Conservation (phyloP, 208 protist species). For the Vickermania ingenoplastis region DNA sequence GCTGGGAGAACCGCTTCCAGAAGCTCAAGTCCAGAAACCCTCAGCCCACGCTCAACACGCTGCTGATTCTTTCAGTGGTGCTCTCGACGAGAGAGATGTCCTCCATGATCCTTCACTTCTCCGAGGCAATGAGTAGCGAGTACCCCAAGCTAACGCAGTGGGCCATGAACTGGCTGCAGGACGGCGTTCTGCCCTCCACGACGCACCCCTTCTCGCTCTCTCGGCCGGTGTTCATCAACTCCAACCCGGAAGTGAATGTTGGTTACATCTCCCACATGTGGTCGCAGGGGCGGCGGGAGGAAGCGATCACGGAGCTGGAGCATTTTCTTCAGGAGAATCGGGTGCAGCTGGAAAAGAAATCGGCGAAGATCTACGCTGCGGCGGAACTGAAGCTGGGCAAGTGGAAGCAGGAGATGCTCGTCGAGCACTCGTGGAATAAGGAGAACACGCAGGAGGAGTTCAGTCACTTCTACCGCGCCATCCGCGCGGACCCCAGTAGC, state of each 20-base stretch:
- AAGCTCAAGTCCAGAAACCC: slow-evolving; percentile 86
- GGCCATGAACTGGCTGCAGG: slow-evolving; percentile 76
- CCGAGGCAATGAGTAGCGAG: slow-evolving; percentile 52
- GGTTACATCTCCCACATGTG: slow-evolving; percentile 79
- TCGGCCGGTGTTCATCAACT: not conserved
- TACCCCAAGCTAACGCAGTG: slow-evolving; percentile 81
- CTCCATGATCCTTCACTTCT: slow-evolving; percentile 96
- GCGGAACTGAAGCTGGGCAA: slow-evolving; percentile 70
- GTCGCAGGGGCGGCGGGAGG: slow-evolving; percentile 66
- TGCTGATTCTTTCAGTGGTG: slow-evolving; percentile 95
- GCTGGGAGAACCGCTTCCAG: slow-evolving; percentile 74
- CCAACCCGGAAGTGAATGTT: slow-evolving; percentile 38
- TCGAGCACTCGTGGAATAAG: slow-evolving; percentile 74
- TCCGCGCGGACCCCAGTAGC: slow-evolving; percentile 64
- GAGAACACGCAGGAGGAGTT: slow-evolving; percentile 61
- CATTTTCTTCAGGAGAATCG: slow-evolving; percentile 49
- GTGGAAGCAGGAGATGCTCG: slow-evolving; percentile 84
- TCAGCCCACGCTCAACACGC: slow-evolving; percentile 91
- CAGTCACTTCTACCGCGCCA: slow-evolving; percentile 76
- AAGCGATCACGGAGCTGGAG: slow-evolving; percentile 69
- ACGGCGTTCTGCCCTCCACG: slow-evolving; percentile 10
- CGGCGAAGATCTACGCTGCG: slow-evolving; percentile 54
- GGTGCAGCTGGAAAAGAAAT: slow-evolving; percentile 40
- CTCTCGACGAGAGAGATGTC: slow-evolving; percentile 88
- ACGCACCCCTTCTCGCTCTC: not conserved